These are phyloP conservation scores for Trichosanthes truncata DNA, from an alignment of 306 rosid species.

Conservation along the genomic window DNA sequence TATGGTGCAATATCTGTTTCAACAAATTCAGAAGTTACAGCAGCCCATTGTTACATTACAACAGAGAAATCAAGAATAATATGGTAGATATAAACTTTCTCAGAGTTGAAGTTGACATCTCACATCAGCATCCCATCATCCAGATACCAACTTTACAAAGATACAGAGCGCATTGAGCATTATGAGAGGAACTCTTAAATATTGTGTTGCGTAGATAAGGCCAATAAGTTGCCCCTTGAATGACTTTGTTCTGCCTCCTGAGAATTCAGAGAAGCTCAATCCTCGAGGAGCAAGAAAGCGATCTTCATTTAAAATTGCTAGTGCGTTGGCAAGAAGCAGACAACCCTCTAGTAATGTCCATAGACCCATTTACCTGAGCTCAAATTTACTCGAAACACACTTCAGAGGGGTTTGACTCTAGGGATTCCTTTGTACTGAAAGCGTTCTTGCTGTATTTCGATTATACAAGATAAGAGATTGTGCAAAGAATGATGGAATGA, in stretches of 20 bases:
- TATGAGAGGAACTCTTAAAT: conserved; percentile 76
- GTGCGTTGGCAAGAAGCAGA: conserved; percentile 71
- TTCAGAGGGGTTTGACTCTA: not conserved
- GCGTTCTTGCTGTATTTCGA: not conserved
- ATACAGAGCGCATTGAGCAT: conserved; percentile 54
- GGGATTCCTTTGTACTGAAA: not conserved
- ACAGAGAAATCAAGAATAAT: not conserved
- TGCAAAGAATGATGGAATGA: not conserved
- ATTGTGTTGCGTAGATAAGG: conserved; percentile 73
- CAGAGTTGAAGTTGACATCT: not conserved
- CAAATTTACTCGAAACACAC: not conserved
- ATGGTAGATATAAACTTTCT: not conserved
- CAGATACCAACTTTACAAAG: conserved; percentile 58
- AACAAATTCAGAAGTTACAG: not conserved
- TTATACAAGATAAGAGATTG: not conserved
- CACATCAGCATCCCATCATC: conserved; percentile 30
- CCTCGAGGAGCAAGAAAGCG: conserved; percentile 81
- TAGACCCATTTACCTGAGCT: conserved; percentile 50
- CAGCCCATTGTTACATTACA: not conserved
- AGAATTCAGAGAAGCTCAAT: conserved; percentile 62
- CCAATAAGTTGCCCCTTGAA: conserved; percentile 76
- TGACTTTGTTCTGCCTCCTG: conserved; percentile 64
- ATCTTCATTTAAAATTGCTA: conserved; percentile 81
- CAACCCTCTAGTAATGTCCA: conserved; percentile 79
- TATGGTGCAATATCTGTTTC: not conserved